phyloP scores from a whole-genome alignment of 208 protist species.

The Porcisia deanei region DNA sequence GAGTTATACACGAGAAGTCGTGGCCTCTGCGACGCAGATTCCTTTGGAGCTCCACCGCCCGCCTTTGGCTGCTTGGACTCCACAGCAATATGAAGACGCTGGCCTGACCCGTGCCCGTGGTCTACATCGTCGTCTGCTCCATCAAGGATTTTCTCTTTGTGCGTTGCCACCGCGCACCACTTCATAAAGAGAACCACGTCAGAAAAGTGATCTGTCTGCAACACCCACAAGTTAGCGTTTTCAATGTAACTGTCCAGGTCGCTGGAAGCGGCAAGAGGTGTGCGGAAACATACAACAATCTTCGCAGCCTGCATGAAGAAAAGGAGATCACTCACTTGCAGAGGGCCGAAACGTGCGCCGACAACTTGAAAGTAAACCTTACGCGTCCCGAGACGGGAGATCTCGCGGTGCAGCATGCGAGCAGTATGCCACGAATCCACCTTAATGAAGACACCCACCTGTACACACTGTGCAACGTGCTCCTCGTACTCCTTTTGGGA shows the following conservation, averaged over 20 bases:
- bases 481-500: constrained; percentile 66
- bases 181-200: constrained; percentile 79
- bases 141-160: constrained; percentile 58
- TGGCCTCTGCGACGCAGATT: background rate
- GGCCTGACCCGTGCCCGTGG: background rate
- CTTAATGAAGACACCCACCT: constrained; percentile 86
- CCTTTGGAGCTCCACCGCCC: background rate
- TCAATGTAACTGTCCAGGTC: constrained; percentile 81
- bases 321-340: constrained; percentile 66
- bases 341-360: constrained; percentile 77
- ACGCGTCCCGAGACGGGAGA: constrained; percentile 62
- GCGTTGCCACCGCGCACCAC: constrained; percentile 77
- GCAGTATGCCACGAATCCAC: constrained; percentile 90
- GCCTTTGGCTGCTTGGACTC: background rate
- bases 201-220: constrained; percentile 80
- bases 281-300: constrained; percentile 81
- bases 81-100: constrained; percentile 19
- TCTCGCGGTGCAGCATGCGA: constrained; percentile 75
- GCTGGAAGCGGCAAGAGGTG: constrained; percentile 46
- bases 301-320: constrained; percentile 78
- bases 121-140: constrained; percentile 1
- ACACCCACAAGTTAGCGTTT: constrained; percentile 59
- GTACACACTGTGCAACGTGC: constrained; percentile 61
- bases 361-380: constrained; percentile 77
- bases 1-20: constrained; percentile 8